Conservation (phyloP, 345 rosid genomes). For the Kandelia obovata region DNA sequence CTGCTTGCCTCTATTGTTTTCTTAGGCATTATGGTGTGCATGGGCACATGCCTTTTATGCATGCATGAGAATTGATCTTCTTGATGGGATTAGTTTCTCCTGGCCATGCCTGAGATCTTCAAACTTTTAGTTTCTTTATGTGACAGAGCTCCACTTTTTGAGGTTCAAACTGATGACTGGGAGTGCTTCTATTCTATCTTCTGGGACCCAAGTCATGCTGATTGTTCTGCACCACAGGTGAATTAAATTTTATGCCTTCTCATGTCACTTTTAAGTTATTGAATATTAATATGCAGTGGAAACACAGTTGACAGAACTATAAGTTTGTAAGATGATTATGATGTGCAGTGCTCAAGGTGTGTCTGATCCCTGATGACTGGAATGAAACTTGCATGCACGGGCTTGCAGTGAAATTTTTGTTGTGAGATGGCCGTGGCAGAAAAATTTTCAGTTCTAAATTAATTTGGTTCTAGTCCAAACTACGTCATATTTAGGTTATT, state of each 20-base stretch:
- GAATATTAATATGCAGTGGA: neutral
- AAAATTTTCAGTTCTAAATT: neutral
- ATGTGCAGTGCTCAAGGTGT: no score
- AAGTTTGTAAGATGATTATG: no score
- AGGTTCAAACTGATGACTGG: constrained; percentile 87
- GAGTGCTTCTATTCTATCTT: constrained; percentile 78
- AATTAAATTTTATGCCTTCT: neutral
- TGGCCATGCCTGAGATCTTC: constrained; percentile 10
- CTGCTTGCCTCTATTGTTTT: neutral
- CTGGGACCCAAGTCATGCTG: constrained; percentile 88
- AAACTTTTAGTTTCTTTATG: constrained; percentile 13
- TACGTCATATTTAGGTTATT: neutral
- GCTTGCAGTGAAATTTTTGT: neutral
- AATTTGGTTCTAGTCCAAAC: neutral
- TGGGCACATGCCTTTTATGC: neutral
- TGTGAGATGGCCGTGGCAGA: neutral
- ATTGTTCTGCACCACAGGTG: constrained; percentile 95
- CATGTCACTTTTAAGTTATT: neutral
- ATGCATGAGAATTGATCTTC: neutral
- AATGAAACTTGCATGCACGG: neutral
- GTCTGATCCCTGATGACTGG: no score
- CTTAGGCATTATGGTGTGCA: neutral
- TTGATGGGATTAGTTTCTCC: neutral
- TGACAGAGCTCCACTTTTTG: constrained; percentile 86
- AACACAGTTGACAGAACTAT: neutral